phyloP scores from a whole-genome alignment of 2,329 filamentous ascomycete species.

The Colletotrichum chlorophyti region DNA sequence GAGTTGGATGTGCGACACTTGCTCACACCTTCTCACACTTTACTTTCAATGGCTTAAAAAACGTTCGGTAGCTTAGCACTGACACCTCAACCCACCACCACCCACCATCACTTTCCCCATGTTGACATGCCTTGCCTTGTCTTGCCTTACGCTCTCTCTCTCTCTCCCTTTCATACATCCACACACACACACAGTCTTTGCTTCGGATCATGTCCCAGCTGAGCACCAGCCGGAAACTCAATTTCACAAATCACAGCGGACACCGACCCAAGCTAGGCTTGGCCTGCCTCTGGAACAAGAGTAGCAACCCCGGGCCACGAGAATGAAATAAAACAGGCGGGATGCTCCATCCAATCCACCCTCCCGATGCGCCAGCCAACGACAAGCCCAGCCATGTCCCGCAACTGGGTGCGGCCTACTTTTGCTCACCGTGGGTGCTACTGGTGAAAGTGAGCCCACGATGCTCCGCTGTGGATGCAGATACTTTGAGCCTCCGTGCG shows the following conservation, averaged over 20 bases:
- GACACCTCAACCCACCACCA: neutral
- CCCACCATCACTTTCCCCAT: no score
- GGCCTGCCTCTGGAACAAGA: conserved; percentile 19
- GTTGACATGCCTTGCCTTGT: neutral
- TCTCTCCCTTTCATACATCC: neutral
- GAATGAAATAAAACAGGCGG: conserved; percentile 7
- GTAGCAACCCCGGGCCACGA: conserved; percentile 26
- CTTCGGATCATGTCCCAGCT: conserved; percentile 27
- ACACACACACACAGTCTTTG: conserved; percentile 21
- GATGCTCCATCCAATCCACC: conserved; percentile 27
- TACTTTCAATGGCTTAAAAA: no score
- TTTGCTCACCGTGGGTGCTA: no score
- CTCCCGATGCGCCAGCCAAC: conserved; percentile 22
- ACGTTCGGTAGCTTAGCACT: neutral
- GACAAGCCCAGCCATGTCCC: conserved; percentile 17
- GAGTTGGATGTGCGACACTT: neutral
- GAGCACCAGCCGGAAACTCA: conserved; percentile 25
- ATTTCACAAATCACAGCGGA: conserved; percentile 28
- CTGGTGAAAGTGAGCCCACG: no score
- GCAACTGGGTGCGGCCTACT: conserved; percentile 15
- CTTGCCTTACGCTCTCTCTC: neutral
- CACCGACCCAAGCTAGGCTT: conserved; percentile 18
- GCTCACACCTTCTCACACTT: neutral
- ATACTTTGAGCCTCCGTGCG: conserved; percentile 20
- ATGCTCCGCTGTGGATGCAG: neutral